Evolutionary conservation across 179 eudicot species (phyloP), one percentile per base, ranked within the genome.

Genomic region (Gypsophila paniculata): DNA sequence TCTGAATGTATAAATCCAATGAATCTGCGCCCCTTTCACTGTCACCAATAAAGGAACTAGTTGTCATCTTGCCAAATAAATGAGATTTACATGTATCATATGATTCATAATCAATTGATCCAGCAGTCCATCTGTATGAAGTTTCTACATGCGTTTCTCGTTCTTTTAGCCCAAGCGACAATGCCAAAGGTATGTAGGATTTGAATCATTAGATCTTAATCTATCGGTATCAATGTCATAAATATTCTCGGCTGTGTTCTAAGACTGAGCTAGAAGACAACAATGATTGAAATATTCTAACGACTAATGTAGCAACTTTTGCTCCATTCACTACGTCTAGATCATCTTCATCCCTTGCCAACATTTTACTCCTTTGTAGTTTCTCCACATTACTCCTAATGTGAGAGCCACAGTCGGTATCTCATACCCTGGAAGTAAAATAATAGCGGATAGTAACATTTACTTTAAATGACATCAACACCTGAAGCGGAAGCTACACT

Each of bases 241-340:
- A 36, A 36, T 6, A 3, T 36, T 6, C 6, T 36, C 6, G 3
- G 39, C 18, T 15, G 5, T 17, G 22, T 53, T 53, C 22, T 18
- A 6, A 53, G 1, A n/a, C 19, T 17, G 18, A 21, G 7, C 6
- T 26, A 60, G 34, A 60, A 1, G 64, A 6, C 14, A 60, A 60
- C 0, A 11, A 4, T 23, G 25, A 26, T 9, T 14, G 6, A 12
- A 19, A 60, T 21, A 5, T 7, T 21, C 34, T 6, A 12, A 23
- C 34, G 15, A 5, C 10, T 23, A 60, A 60, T 1, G 36, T 5
- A 38, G 49, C 68, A 36, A 36, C 22, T 19, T 9, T 38, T 17
- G 68, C 68, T 64, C 51, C 68, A 64, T 61, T 61, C 14, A 3
- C 65, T 4, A 61, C 39, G n/a, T 17, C 39, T 11, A 29, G 39